phyloP scores from a whole-genome alignment of 2,329 filamentous ascomycete genomes.

The Lasiodiplodia citricola region DNA sequence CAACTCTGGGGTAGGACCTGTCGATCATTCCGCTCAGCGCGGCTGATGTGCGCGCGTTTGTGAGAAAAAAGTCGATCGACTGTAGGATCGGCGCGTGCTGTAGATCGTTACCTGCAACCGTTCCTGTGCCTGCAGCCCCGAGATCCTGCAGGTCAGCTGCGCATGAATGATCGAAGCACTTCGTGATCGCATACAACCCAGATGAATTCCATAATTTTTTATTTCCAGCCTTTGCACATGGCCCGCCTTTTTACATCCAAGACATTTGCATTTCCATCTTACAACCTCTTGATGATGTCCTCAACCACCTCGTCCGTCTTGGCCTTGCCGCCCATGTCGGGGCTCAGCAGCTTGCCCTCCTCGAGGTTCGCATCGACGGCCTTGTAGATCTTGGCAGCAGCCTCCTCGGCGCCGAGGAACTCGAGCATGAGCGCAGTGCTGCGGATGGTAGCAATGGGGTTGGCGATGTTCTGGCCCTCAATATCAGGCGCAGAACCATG shows the following conservation, averaged over 20 bases:
- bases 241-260: background rate
- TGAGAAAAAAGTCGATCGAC: slow-evolving; percentile 3
- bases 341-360: slow-evolving; percentile 80
- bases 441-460: slow-evolving; percentile 92
- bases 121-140: slow-evolving; percentile 15
- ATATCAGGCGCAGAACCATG: slow-evolving; percentile 97
- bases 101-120: slow-evolving; percentile 20
- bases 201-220: background rate
- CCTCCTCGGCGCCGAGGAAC: slow-evolving; percentile 85
- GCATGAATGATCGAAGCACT: slow-evolving; percentile 2
- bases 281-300: slow-evolving; percentile 85
- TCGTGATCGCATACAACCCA: background rate
- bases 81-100: slow-evolving; percentile 10
- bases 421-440: slow-evolving; percentile 95
- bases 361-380: slow-evolving; percentile 90
- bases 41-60: slow-evolving; percentile 17
- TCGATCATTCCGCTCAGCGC: slow-evolving; percentile 11
- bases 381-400: slow-evolving; percentile 86
- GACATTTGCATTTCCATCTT: slow-evolving; percentile 37
- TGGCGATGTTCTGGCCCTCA: slow-evolving; percentile 88
- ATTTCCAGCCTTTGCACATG: slow-evolving; percentile 1
- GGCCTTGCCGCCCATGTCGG: slow-evolving; percentile 87
- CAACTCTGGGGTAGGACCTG: background rate
- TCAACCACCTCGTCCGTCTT: slow-evolving; percentile 84
- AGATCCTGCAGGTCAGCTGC: slow-evolving; percentile 20